Conservation (phyloP, 2,329 filamentous ascomycete species). For the Botrytis porri region DNA sequence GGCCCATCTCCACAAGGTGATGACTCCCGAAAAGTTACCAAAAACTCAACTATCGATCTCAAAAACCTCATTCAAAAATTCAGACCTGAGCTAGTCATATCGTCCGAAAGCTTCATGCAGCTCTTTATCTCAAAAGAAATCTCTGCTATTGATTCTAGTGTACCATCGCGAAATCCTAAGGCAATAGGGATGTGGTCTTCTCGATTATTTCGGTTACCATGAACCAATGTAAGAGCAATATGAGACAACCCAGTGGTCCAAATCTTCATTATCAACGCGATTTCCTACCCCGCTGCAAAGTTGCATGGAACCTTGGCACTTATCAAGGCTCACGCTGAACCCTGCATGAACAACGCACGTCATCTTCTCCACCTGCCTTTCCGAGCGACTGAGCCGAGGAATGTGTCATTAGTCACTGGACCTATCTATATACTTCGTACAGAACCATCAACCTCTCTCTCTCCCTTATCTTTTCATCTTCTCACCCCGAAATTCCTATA, state of each 20-base stretch:
- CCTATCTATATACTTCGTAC: not conserved
- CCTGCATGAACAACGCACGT: not conserved
- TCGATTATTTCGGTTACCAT: not conserved
- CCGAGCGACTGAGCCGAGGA: slow-evolving; percentile 2
- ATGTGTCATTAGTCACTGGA: not conserved
- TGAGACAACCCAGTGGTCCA: not conserved
- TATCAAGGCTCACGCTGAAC: not conserved
- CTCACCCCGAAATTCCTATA: too few relatives aligned
- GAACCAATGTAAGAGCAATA: not conserved
- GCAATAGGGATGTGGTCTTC: not conserved
- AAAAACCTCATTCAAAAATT: not conserved
- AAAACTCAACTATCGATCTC: not conserved
- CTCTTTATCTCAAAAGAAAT: not conserved
- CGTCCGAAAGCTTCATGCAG: not conserved
- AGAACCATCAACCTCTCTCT: not conserved
- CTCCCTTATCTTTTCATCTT: not conserved
- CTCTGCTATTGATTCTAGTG: not conserved
- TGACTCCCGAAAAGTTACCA: not conserved
- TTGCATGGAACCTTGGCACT: not conserved
- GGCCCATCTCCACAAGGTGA: not conserved
- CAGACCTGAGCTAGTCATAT: not conserved
- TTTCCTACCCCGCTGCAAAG: not conserved
- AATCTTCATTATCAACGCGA: not conserved
- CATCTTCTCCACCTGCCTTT: slow-evolving; percentile 8
- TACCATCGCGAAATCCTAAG: not conserved